Percentiles rank a stretch among this genome's conserved stretches.
phyloP scores from a whole-genome alignment of 2,329 filamentous ascomycete genomes.

The Coniochaeta ligniaria region DNA sequence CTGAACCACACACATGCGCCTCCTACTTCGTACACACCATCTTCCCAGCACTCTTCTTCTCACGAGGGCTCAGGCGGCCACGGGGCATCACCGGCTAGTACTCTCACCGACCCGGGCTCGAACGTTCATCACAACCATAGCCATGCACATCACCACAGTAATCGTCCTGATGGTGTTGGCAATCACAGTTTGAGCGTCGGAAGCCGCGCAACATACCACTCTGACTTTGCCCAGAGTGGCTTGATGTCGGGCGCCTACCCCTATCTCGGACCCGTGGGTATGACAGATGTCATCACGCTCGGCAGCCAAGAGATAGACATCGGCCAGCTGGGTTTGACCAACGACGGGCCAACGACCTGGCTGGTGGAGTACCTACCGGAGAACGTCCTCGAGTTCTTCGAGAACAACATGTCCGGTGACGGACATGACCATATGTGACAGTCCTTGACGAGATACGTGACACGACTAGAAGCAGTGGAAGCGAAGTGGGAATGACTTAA shows the following conservation, averaged over 20 bases:
- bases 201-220: slow-evolving; percentile 9
- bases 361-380: slow-evolving; percentile 74
- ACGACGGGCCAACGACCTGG: slow-evolving; percentile 55
- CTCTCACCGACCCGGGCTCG: slow-evolving; percentile 25
- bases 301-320: slow-evolving; percentile 68
- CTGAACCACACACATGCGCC: slow-evolving; percentile 13
- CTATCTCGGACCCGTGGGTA: slow-evolving; percentile 22
- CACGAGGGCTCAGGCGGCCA: slow-evolving; percentile 34
- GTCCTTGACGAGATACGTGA: not conserved
- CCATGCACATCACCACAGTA: slow-evolving; percentile 5
- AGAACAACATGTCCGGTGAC: slow-evolving; percentile 14
- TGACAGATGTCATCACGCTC: slow-evolving; percentile 56
- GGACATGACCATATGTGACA: not conserved
- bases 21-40: slow-evolving; percentile 27
- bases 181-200: not conserved
- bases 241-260: slow-evolving; percentile 17
- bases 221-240: slow-evolving; percentile 19
- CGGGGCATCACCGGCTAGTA: slow-evolving; percentile 32
- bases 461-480: not conserved
- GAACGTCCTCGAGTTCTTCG: slow-evolving; percentile 54
- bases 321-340: slow-evolving; percentile 50
- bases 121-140: slow-evolving; percentile 8
- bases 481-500: not conserved
- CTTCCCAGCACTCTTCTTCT: slow-evolving; percentile 31
- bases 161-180: slow-evolving; percentile 4